Conservation (phyloP, 2,329 filamentous ascomycete genomes). For the Rutstroemia sp. region DNA sequence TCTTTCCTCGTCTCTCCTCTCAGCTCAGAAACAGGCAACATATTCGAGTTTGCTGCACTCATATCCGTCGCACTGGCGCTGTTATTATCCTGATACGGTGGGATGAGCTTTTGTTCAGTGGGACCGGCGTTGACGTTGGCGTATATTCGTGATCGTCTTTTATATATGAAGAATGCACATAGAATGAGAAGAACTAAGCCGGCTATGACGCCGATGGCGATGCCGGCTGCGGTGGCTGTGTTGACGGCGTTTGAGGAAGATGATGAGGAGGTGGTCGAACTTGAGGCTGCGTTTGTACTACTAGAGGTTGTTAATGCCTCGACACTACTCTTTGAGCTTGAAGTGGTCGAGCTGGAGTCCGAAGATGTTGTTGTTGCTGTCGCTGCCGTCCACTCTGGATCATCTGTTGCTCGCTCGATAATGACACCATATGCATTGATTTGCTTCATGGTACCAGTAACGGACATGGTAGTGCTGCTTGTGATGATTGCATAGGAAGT, state of each 20-base stretch:
- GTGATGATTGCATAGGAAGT: not conserved
- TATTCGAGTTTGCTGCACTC: no score
- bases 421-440: slow-evolving; percentile 3
- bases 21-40: no score
- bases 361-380: not conserved
- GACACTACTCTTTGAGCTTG: not conserved
- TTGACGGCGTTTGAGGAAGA: no score
- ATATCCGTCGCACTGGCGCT: no score
- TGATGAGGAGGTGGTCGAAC: not conserved
- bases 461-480: not conserved
- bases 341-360: not conserved
- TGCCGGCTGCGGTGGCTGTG: not conserved
- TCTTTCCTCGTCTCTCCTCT: no score
- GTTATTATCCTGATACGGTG: no score
- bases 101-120: no score
- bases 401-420: not conserved
- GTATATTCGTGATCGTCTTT: no score
- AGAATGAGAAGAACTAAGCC: not conserved
- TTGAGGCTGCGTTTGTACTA: not conserved
- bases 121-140: no score
- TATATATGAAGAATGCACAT: no score
- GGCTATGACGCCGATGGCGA: not conserved
- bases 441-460: not conserved
- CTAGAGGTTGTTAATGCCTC: not conserved
- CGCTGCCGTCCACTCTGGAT: not conserved